These are phyloP conservation scores for Calonectria honghensis DNA, from an alignment of 2,329 filamentous ascomycete genomes.

Conservation along the genomic window DNA sequence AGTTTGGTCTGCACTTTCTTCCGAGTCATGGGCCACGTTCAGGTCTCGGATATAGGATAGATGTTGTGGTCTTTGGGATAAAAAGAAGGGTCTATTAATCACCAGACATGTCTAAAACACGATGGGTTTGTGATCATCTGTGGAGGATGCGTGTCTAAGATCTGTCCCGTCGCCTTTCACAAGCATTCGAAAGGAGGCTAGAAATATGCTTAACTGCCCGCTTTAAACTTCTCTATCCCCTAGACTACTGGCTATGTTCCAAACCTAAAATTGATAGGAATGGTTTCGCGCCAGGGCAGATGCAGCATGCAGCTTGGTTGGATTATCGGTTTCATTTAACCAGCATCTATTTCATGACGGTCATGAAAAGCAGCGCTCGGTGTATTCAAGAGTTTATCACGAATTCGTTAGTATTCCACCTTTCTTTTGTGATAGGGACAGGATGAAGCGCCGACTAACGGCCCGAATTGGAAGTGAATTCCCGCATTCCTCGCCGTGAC, in stretches of 20 bases:
- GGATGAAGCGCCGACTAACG: not conserved
- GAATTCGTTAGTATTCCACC: not conserved
- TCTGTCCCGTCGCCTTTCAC: not conserved
- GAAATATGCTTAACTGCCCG: not conserved
- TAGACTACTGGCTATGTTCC: not conserved
- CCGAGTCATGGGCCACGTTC: not conserved
- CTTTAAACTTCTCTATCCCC: not conserved
- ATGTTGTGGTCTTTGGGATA: not conserved
- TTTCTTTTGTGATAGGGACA: not conserved
- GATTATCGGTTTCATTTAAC: not conserved
- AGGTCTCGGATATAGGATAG: not conserved
- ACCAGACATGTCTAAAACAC: not conserved
- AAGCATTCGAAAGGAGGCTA: not conserved
- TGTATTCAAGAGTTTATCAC: not conserved
- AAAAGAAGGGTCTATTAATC: not conserved
- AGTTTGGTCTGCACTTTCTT: not conserved
- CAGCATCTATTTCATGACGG: not conserved
- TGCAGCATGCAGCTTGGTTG: not conserved
- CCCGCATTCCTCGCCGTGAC: not conserved
- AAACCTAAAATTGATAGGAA: not conserved
- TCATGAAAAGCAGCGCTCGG: not conserved
- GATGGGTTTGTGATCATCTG: not conserved
- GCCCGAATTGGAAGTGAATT: not conserved
- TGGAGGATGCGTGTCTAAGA: not conserved
- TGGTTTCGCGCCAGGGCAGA: not conserved